A percentile compares a stretch with the other conserved stretches of the same genome.
Evolutionary conservation across 139 green algal genomes (phyloP).

Genomic region (Nannochloris sp.): DNA sequence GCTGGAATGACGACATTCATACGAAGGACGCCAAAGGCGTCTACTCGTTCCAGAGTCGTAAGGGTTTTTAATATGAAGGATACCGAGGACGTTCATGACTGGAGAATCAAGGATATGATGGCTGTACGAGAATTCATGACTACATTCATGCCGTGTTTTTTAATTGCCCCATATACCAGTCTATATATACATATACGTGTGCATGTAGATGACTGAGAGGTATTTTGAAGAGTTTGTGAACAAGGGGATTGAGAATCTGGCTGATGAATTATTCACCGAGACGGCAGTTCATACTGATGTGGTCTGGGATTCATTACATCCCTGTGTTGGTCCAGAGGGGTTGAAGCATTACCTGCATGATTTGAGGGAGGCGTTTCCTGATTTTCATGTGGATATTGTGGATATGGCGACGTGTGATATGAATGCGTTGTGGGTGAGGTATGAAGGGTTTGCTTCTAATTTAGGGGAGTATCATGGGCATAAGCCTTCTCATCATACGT

Average conservation of each 20-base stretch:
- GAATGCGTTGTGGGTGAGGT: slow-evolving; percentile 17
- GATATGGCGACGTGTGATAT: slow-evolving; percentile 25
- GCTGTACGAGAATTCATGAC: not conserved
- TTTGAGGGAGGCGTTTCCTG: slow-evolving; percentile 22
- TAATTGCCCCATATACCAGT: no score
- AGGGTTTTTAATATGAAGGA: slow-evolving; percentile 1
- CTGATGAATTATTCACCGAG: slow-evolving; percentile 16
- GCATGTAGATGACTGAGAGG: slow-evolving; percentile 10
- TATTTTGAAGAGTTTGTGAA: slow-evolving; percentile 26
- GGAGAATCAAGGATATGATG: slow-evolving; percentile 26
- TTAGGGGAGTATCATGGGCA: slow-evolving; percentile 21
- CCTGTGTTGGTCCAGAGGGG: slow-evolving; percentile 16
- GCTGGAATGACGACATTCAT: not conserved
- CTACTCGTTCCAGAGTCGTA: not conserved
- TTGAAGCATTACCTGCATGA: slow-evolving; percentile 26
- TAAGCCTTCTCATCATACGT: slow-evolving; percentile 18
- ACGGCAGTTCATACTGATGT: slow-evolving; percentile 6
- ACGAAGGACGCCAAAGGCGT: no score
- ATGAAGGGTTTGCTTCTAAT: slow-evolving; percentile 8
- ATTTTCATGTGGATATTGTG: slow-evolving; percentile 27
- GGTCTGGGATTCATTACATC: slow-evolving; percentile 25
- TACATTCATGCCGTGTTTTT: no score
- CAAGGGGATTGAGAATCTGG: slow-evolving; percentile 15
- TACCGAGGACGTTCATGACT: slow-evolving; percentile 9
- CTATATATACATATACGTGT: not conserved